These are phyloP conservation scores for Sporothrix mexicana DNA, from an alignment of 2,329 filamentous ascomycete genomes.

Conservation along the genomic window DNA sequence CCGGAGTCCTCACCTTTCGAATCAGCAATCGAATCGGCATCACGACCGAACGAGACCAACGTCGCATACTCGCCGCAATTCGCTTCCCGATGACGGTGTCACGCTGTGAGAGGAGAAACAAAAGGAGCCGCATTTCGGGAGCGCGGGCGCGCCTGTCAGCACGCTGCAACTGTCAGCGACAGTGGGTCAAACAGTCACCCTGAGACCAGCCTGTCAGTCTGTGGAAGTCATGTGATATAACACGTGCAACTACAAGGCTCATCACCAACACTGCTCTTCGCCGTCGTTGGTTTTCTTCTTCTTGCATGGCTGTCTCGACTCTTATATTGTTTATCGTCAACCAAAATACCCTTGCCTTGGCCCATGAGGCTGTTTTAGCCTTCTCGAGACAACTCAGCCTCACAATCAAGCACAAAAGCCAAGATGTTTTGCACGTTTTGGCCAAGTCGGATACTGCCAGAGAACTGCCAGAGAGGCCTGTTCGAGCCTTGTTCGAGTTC, in stretches of 20 bases:
- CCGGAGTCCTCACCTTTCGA: too few relatives aligned
- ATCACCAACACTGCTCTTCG: too few relatives aligned
- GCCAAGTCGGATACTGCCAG: slow-evolving; percentile 30
- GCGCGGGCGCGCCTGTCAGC: not conserved
- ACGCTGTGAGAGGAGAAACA: not conserved
- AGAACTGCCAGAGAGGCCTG: not conserved
- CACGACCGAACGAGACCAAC: too few relatives aligned
- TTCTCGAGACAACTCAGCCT: not conserved
- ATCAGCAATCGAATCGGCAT: too few relatives aligned
- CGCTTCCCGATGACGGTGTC: not conserved
- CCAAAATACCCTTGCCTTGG: not conserved
- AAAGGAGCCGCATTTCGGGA: not conserved
- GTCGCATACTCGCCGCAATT: not conserved
- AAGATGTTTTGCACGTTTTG: slow-evolving; percentile 30
- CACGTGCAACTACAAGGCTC: not conserved
- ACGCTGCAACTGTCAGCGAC: slow-evolving; percentile 1
- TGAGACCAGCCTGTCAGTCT: not conserved
- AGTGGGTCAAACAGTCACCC: too few relatives aligned
- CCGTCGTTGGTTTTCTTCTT: not conserved
- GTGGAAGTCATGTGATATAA: not conserved
- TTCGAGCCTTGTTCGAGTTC: not conserved
- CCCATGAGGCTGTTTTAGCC: not conserved
- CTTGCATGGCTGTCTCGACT: not conserved
- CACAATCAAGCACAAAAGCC: slow-evolving; percentile 7
- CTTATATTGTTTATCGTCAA: not conserved